Percentiles rank a stretch among this genome's conserved stretches.
Conservation (phyloP, 2,329 filamentous ascomycete species). For the Penicillium frequentans region DNA sequence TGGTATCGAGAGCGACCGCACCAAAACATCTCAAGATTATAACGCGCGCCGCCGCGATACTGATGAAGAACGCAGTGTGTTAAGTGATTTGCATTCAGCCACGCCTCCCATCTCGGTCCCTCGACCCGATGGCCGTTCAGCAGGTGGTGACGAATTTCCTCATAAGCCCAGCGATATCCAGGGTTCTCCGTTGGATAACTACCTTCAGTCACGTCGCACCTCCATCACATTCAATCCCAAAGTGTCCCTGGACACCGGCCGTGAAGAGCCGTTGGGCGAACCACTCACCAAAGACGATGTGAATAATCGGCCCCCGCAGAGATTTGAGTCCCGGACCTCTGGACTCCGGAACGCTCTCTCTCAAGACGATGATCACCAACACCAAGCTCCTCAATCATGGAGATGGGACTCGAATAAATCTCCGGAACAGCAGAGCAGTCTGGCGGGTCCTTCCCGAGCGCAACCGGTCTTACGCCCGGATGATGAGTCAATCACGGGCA, state of each 20-base stretch:
- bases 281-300: constrained; percentile 36
- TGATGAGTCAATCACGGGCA: constrained; percentile 21
- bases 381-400: constrained; percentile 18
- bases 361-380: constrained; percentile 30
- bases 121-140: constrained; percentile 34
- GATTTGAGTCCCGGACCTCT: constrained; percentile 34
- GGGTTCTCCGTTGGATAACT: constrained; percentile 43
- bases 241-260: constrained; percentile 42
- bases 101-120: constrained; percentile 50
- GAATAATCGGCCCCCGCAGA: constrained; percentile 23
- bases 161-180: constrained; percentile 39
- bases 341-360: constrained; percentile 37
- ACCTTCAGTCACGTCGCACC: constrained; percentile 39
- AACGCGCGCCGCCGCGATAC: constrained; percentile 34
- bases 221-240: constrained; percentile 46
- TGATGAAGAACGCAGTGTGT: constrained; percentile 41
- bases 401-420: constrained; percentile 23
- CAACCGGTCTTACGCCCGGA: constrained; percentile 23
- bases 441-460: constrained; percentile 26
- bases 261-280: constrained; percentile 38
- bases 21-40: constrained; percentile 35
- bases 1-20: constrained; percentile 40
- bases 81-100: constrained; percentile 41
- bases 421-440: constrained; percentile 26
- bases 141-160: constrained; percentile 31